Percentiles rank a stretch among this genome's conserved stretches.
Evolutionary conservation across 208 protist genomes (phyloP).

Genomic region (Wallacemonas sp.): DNA sequence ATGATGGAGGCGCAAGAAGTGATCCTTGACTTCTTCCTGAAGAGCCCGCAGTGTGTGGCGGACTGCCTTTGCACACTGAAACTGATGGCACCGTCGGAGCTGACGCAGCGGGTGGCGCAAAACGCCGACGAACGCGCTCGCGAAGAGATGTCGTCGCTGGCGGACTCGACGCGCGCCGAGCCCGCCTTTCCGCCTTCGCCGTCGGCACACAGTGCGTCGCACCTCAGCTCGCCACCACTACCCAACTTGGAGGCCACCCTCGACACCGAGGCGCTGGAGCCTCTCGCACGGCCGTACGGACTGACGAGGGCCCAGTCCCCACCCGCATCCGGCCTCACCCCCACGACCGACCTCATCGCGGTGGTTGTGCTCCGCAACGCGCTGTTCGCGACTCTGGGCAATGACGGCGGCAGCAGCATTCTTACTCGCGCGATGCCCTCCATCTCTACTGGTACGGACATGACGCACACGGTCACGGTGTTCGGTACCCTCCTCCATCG

Average conservation of each 20-base stretch:
- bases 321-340: too few relatives aligned
- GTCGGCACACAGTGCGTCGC: background rate
- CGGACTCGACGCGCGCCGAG: too few relatives aligned
- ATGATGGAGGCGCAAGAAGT: slow-evolving; percentile 41
- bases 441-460: background rate
- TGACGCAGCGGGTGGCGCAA: too few relatives aligned
- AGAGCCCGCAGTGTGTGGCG: slow-evolving; percentile 2
- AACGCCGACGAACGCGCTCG: too few relatives aligned
- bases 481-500: slow-evolving; percentile 24
- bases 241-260: too few relatives aligned
- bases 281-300: too few relatives aligned
- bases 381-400: background rate
- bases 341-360: background rate
- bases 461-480: background rate
- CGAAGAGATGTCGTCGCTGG: too few relatives aligned
- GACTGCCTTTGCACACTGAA: slow-evolving; percentile 19
- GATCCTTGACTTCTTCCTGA: slow-evolving; percentile 30
- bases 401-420: background rate
- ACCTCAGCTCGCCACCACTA: too few relatives aligned
- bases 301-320: too few relatives aligned
- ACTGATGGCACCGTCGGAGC: background rate
- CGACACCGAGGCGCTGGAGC: too few relatives aligned
- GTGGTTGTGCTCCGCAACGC: slow-evolving; percentile 22
- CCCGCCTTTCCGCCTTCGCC: background rate
- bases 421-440: background rate